Percentiles rank a stretch among this genome's conserved stretches.
Conservation (phyloP, 345 rosid species). For the Carallia brachiata region DNA sequence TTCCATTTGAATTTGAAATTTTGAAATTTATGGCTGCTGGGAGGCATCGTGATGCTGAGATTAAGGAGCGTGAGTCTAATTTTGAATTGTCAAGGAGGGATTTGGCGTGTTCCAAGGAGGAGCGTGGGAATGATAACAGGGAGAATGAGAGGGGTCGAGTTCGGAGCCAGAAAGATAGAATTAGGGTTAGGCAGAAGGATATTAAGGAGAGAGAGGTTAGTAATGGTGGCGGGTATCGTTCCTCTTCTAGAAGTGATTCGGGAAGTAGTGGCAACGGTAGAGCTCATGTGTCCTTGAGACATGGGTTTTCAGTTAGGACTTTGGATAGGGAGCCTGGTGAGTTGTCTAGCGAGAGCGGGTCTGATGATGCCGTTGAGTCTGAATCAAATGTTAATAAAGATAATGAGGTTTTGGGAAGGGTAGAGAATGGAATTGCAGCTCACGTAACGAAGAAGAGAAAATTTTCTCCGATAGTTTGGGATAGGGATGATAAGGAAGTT, state of each 20-base stretch:
- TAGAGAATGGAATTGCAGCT: conserved; percentile 46
- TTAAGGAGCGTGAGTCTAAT: conserved; percentile 57
- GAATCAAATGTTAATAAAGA: conserved; percentile 38
- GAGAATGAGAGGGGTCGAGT: conserved; percentile 41
- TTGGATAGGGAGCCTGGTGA: conserved; percentile 96
- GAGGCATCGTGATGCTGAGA: conserved; percentile 63
- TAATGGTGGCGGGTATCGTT: conserved; percentile 53
- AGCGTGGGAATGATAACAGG: conserved; percentile 38
- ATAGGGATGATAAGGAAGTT: conserved; percentile 61
- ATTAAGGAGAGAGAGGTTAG: conserved; percentile 57
- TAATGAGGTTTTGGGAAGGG: conserved; percentile 34
- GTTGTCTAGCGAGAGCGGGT: conserved; percentile 97
- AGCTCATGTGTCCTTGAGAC: conserved; percentile 33
- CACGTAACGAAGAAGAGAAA: conserved; percentile 74
- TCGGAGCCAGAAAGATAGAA: conserved; percentile 44
- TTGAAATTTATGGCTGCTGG: conserved; percentile 70
- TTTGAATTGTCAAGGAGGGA: conserved; percentile 48
- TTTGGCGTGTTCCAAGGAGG: conserved; percentile 44
- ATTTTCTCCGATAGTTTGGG: conserved; percentile 98
- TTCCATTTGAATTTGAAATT: conserved; percentile 5
- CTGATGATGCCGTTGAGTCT: conserved; percentile 69
- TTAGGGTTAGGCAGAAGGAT: conserved; percentile 63
- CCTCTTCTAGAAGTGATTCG: conserved; percentile 62
- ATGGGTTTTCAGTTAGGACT: conserved; percentile 40
- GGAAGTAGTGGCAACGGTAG: conserved; percentile 47